Percentiles rank a stretch among this genome's conserved stretches.
These are phyloP conservation scores for Coniochaeta ligniaria DNA, from an alignment of 2,329 filamentous ascomycete species.

Conservation along the genomic window DNA sequence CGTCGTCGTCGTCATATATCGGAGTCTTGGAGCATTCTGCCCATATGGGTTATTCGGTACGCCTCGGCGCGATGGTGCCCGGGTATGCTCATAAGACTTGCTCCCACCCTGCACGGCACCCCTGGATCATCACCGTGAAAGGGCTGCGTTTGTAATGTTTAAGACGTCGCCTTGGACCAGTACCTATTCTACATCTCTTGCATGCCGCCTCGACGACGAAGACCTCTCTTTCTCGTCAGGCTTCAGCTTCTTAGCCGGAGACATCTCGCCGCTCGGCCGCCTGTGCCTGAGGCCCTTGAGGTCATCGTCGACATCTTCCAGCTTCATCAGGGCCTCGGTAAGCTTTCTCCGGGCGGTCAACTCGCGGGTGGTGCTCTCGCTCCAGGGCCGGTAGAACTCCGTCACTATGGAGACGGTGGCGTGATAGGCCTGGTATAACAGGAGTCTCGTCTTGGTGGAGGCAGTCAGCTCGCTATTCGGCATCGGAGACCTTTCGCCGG, in stretches of 20 bases:
- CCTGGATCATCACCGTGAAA: too few species aligned
- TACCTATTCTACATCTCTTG: not conserved
- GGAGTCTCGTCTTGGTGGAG: slow-evolving; percentile 29
- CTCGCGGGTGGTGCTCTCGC: slow-evolving; percentile 41
- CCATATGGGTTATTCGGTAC: too few species aligned
- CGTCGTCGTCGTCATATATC: not conserved
- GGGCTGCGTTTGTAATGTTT: too few species aligned
- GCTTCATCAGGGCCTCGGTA: slow-evolving; percentile 34
- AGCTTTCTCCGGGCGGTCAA: slow-evolving; percentile 45
- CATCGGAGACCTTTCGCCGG: slow-evolving; percentile 3
- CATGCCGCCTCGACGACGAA: not conserved
- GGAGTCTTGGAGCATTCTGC: too few species aligned
- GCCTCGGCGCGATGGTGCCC: too few species aligned
- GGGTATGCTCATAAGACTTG: too few species aligned
- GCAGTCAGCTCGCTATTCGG: slow-evolving; percentile 26
- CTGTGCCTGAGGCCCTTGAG: slow-evolving; percentile 21
- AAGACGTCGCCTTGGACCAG: not conserved
- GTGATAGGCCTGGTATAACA: slow-evolving; percentile 54
- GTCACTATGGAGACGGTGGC: slow-evolving; percentile 42
- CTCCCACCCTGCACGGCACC: too few species aligned
- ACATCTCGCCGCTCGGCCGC: slow-evolving; percentile 31
- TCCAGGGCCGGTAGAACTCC: slow-evolving; percentile 46
- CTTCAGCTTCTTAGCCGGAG: slow-evolving; percentile 36
- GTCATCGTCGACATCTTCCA: slow-evolving; percentile 31
- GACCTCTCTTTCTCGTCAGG: slow-evolving; percentile 11